Conservation (phyloP, 2,329 filamentous ascomycete genomes). For the Lomentospora prolificans region DNA sequence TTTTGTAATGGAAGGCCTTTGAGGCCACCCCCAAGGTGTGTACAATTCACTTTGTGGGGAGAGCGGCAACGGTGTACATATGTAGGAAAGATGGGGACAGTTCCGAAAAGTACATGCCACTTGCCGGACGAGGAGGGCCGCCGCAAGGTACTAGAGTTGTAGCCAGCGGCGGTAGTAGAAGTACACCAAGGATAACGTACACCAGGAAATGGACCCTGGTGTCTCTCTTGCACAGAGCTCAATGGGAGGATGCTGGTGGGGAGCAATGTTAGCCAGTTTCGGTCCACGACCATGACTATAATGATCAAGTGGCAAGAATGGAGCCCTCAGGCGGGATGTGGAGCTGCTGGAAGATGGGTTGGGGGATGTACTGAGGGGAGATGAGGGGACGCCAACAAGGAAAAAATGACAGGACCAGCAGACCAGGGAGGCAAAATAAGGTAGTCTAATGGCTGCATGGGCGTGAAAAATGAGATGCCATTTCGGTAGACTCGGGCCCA, state of each 20-base stretch:
- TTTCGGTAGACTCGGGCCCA: background rate
- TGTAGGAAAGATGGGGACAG: slow-evolving; percentile 2
- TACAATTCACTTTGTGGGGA: background rate
- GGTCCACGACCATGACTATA: background rate
- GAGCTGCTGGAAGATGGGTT: background rate
- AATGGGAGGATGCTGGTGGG: background rate
- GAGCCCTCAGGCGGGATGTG: background rate
- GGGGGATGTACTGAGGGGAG: background rate
- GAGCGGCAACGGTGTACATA: background rate
- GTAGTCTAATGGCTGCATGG: slow-evolving; percentile 4
- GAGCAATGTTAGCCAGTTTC: background rate
- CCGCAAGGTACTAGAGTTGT: background rate
- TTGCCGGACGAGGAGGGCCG: background rate
- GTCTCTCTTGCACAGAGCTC: background rate
- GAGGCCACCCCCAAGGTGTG: background rate
- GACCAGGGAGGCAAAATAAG: slow-evolving; percentile 6
- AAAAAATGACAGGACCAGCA: background rate
- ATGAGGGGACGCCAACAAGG: background rate
- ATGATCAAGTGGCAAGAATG: slow-evolving; percentile 2
- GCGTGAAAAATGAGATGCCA: slow-evolving; percentile 1
- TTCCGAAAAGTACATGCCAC: background rate
- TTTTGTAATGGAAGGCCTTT: slow-evolving; percentile 5
- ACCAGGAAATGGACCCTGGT: background rate
- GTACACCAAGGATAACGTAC: no score
- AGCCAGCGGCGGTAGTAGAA: no score